These are phyloP conservation scores for Penicillium sp. DNA, from an alignment of 2,329 filamentous ascomycete species.

Conservation along the genomic window DNA sequence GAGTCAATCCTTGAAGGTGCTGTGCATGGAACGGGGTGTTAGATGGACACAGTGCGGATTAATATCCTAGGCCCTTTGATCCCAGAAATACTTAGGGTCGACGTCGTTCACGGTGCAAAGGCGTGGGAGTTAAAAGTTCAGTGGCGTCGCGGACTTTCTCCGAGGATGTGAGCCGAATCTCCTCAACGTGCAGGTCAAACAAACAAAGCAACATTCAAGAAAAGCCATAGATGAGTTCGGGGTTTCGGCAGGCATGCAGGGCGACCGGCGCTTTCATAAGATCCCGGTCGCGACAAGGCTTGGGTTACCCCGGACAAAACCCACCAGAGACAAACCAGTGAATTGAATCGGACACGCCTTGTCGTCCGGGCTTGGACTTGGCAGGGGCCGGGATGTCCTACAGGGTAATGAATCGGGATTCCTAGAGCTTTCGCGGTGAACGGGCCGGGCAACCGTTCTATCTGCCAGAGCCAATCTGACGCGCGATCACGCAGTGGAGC, in stretches of 20 bases:
- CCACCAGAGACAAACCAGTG: not conserved
- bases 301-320: not conserved
- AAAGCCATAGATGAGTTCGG: not conserved
- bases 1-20: too few relatives aligned
- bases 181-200: not conserved
- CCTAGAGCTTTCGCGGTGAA: conserved; percentile 5
- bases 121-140: not conserved
- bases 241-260: not conserved
- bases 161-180: not conserved
- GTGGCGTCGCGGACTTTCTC: not conserved
- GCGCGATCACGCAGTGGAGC: conserved; percentile 10
- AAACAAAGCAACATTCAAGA: not conserved
- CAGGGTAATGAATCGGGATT: not conserved
- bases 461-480: conserved; percentile 4
- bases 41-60: too few relatives aligned
- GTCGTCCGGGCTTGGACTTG: not conserved
- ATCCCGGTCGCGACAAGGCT: not conserved
- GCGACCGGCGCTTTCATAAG: not conserved
- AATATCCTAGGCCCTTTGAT: too few relatives aligned
- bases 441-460: conserved; percentile 15
- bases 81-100: not conserved
- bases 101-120: not conserved
- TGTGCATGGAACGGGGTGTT: too few relatives aligned
- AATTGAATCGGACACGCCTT: conserved; percentile 1
- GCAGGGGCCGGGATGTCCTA: not conserved